Base-by-base conservation (phyloP, 768 basidiomycete species). In the Termitomyces sp. region DNA sequence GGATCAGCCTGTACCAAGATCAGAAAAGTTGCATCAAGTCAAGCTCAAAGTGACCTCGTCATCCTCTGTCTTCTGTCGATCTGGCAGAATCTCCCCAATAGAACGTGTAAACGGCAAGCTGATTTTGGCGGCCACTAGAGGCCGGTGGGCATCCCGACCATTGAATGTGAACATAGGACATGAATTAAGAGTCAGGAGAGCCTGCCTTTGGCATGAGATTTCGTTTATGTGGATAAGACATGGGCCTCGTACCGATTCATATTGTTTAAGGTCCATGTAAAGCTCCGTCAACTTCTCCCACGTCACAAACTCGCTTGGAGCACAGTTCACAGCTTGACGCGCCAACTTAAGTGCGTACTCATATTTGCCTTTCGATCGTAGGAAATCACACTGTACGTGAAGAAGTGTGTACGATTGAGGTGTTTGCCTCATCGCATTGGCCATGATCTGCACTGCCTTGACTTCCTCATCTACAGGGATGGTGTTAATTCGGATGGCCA, bases 141-240 rank as follows among this genome's bases (percentile, higher is more conserved):
- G 84, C 3, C 94, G 83, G 67, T 99, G 97, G 3, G 87, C 78
- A 68, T 99, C 97, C 20, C 95, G 86, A 41, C 97, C 96, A 65
- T 97, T 97, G 74, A 91, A 98, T 7, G 97, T 98, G 73, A 99
- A 99, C 97, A 99, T 98, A 2, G 96, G 95, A 73, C 97, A 98
- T n/a, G 95, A 98, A 67, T 98, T 98, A 46, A 98, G 83, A 1
- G 96, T 97, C 39, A 98, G 76, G 13, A 98, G 76, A 0, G 94
- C 94, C 78, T 80, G 29, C 78, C 44, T 7, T 13, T 12, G 7
- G 29, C 18, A 38, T 27, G 12, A 39, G 23, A 36, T 29, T 43
- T 20, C 45, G 29, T 16, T 35, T 3, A 36, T 20, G 22, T 27
- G 10, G 22, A 27, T 32, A 29, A 15, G 18, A 18, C 7, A 53